Evolutionary conservation across 1,139 yeast genomes (phyloP), one percentile per base, ranked within the genome.

Genomic region (Sugiyamaella neomexicana): DNA sequence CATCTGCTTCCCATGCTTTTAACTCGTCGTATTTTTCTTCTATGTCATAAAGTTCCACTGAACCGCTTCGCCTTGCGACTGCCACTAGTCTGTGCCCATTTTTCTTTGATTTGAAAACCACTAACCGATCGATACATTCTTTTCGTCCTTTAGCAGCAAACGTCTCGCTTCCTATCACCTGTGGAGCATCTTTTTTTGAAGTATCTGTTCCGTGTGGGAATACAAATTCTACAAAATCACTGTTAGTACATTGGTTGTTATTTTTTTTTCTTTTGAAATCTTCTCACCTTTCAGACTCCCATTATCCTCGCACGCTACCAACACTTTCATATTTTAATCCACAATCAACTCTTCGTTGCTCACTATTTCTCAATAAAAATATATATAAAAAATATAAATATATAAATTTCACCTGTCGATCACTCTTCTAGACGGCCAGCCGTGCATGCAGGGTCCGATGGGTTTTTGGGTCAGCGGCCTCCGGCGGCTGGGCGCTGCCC

Each of bases 231-330:
- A 31, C 7, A 37, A 12, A 36, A 17, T 20, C 25, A 20, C 16
- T 5, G 36, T 42, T 42, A 42, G 46, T 16, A 12, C 15, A 12
- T n/a, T n/a, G n/a, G n/a, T n/a, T n/a, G n/a, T n/a, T n/a, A n/a
- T n/a, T n/a, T n/a, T n/a, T n/a, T n/a, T n/a, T n/a, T n/a, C n/a
- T n/a, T n/a, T n/a, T n/a, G n/a, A n/a, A 25, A 25, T 46, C 20
- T 20, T 13, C 43, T 17, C 53, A 66, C 71, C 68, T 52, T 68
- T 69, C 20, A 73, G 53, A 39, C 70, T 57, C 4, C 74, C 75
- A 1, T 74, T 63, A 46, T 72, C 75, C 41, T 68, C 73, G 17
- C 72, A 68, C 1, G 75, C 66, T 7, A 70, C 69, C 17, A 73
- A 52, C 7, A 72, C 69, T 53, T 66, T 71, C 77, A 74, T 73